Conservation (phyloP, 495 filamentous ascomycete species). For the Penicillium dipodomyicola region DNA sequence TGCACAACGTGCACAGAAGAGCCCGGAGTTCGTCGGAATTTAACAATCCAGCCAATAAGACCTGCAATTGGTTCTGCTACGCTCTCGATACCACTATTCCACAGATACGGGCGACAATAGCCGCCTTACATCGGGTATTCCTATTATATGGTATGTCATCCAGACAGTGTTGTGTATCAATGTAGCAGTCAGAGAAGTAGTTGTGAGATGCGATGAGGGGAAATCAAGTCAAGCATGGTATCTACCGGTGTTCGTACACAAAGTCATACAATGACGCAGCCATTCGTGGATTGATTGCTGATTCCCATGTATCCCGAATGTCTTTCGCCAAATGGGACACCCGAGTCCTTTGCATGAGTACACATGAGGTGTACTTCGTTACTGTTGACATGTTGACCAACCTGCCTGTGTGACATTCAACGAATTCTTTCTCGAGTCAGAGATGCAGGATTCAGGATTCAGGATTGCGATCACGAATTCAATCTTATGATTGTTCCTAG, state of each 20-base stretch:
- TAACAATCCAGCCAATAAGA: background rate
- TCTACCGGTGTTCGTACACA: background rate
- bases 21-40: conserved; percentile 5
- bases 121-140: background rate
- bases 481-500: background rate
- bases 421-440: conserved; percentile 13
- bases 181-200: background rate
- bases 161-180: background rate
- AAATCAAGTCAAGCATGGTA: background rate
- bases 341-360: conserved; percentile 1
- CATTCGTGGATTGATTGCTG: background rate
- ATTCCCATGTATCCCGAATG: background rate
- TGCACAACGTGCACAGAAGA: background rate
- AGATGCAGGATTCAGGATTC: background rate
- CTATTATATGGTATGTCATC: background rate
- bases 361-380: conserved; percentile 13
- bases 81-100: background rate
- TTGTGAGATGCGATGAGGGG: background rate
- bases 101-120: background rate
- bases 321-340: conserved; percentile 1
- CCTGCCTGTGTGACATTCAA: conserved; percentile 18
- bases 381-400: conserved; percentile 26
- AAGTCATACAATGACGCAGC: conserved; percentile 2
- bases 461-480: background rate
- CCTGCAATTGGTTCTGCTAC: background rate